A percentile compares a stretch with the other conserved stretches of the same genome.
phyloP scores from a whole-genome alignment of 2,329 filamentous ascomycete species.

The Diplodia intermedia region DNA sequence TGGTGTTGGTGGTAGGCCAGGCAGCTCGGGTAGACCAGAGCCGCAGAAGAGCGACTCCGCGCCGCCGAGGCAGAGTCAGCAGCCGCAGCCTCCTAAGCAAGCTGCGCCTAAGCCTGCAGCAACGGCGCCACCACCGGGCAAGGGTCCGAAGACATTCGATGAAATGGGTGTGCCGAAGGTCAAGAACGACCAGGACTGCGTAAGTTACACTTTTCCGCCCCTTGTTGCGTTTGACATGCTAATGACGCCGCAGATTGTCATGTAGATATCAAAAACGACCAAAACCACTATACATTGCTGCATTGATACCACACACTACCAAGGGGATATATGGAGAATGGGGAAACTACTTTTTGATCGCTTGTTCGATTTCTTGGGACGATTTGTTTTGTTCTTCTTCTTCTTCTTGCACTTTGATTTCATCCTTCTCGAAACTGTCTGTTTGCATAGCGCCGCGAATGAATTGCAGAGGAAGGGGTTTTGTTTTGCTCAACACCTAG shows the following conservation, averaged over 20 bases:
- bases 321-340: constrained; percentile 4
- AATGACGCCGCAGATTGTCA: constrained; percentile 37
- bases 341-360: constrained; percentile 3
- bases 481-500: background rate
- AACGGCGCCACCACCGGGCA: constrained; percentile 34
- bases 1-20: background rate
- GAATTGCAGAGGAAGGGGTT: constrained; percentile 19
- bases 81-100: constrained; percentile 39
- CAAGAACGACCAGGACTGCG: constrained; percentile 89
- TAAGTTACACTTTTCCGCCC: constrained; percentile 59
- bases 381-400: background rate
- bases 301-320: constrained; percentile 25
- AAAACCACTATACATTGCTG: constrained; percentile 12
- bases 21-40: background rate
- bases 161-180: constrained; percentile 93
- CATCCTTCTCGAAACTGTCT: constrained; percentile 3
- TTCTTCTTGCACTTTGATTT: background rate
- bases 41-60: constrained; percentile 30
- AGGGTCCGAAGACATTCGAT: constrained; percentile 91
- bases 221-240: constrained; percentile 29
- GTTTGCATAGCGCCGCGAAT: constrained; percentile 27
- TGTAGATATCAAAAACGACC: constrained; percentile 33
- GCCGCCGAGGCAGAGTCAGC: constrained; percentile 27
- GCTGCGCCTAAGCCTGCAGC: constrained; percentile 41
- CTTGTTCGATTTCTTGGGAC: background rate